Conservation (phyloP, 208 protist genomes). For the Trichomonas gallinae region DNA sequence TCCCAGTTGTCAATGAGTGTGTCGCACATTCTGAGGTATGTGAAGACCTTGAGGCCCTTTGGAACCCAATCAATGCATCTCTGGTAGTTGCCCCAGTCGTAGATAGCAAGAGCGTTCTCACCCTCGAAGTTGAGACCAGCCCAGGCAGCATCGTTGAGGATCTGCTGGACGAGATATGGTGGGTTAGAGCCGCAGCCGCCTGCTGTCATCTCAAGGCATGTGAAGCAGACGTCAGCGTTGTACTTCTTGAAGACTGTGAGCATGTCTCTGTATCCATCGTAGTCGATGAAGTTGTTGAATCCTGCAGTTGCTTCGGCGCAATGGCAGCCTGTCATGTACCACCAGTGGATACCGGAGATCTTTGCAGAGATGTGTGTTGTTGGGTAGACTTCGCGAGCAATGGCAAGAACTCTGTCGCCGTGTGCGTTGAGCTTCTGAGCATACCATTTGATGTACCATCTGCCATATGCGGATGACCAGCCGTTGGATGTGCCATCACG, state of each 20-base stretch:
- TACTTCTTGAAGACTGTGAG: neutral
- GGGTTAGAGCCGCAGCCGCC: neutral
- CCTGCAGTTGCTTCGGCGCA: neutral
- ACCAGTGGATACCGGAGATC: neutral
- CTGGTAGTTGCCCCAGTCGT: neutral
- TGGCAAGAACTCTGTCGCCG: neutral
- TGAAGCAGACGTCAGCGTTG: neutral
- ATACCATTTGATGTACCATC: neutral
- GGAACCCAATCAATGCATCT: neutral
- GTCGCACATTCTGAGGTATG: neutral
- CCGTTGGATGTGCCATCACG: neutral
- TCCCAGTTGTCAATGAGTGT: neutral
- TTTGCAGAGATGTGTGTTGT: neutral
- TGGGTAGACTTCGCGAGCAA: neutral
- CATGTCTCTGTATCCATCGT: neutral
- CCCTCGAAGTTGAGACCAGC: neutral
- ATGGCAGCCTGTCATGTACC: neutral
- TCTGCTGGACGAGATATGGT: neutral
- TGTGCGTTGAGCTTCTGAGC: neutral
- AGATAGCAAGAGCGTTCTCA: conserved; percentile 1
- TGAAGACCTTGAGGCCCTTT: neutral
- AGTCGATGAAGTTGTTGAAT: neutral
- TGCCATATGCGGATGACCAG: neutral
- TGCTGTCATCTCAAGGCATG: neutral
- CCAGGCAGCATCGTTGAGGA: neutral